These are phyloP conservation scores for Angomonas desouzai DNA, from an alignment of 208 protist species.

Conservation along the genomic window DNA sequence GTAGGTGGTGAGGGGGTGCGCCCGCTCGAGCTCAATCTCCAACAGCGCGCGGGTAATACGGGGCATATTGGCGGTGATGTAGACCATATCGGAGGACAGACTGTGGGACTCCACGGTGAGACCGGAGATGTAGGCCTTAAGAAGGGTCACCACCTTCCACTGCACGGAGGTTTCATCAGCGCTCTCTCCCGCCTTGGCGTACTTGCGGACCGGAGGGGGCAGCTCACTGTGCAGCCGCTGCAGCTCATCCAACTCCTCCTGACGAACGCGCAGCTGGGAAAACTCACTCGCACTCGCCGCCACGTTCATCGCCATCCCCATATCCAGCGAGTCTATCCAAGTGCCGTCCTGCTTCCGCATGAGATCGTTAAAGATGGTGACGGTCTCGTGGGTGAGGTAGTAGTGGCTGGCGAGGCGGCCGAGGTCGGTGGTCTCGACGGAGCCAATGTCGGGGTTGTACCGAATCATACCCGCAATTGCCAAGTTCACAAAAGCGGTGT, in stretches of 20 bases:
- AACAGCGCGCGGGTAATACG: slow-evolving; percentile 96
- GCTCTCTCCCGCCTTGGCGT: slow-evolving; percentile 68
- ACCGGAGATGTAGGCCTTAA: slow-evolving; percentile 96
- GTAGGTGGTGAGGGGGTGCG: slow-evolving; percentile 82
- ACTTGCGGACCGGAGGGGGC: slow-evolving; percentile 62
- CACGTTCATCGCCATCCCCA: slow-evolving; percentile 92
- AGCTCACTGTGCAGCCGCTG: slow-evolving; percentile 68
- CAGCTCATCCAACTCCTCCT: slow-evolving; percentile 96
- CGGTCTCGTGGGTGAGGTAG: slow-evolving; percentile 96
- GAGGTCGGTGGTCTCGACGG: slow-evolving; percentile 93
- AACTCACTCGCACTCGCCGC: slow-evolving; percentile 95
- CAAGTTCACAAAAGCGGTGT: slow-evolving; percentile 92
- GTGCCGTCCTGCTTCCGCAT: slow-evolving; percentile 79
- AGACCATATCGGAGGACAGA: slow-evolving; percentile 93
- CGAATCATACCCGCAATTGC: slow-evolving; percentile 93
- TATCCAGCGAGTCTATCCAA: slow-evolving; percentile 81
- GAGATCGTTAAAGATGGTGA: slow-evolving; percentile 94
- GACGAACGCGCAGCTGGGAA: slow-evolving; percentile 93
- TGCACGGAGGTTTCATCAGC: slow-evolving; percentile 84
- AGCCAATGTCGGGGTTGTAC: slow-evolving; percentile 97
- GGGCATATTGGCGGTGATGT: slow-evolving; percentile 95
- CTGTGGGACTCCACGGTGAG: slow-evolving; percentile 86
- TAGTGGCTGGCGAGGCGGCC: slow-evolving; percentile 97
- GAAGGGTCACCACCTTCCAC: slow-evolving; percentile 96
- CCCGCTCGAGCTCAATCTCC: slow-evolving; percentile 95